These are phyloP conservation scores for Candida germanica DNA, from an alignment of 805 yeast genomes.

Conservation along the genomic window DNA sequence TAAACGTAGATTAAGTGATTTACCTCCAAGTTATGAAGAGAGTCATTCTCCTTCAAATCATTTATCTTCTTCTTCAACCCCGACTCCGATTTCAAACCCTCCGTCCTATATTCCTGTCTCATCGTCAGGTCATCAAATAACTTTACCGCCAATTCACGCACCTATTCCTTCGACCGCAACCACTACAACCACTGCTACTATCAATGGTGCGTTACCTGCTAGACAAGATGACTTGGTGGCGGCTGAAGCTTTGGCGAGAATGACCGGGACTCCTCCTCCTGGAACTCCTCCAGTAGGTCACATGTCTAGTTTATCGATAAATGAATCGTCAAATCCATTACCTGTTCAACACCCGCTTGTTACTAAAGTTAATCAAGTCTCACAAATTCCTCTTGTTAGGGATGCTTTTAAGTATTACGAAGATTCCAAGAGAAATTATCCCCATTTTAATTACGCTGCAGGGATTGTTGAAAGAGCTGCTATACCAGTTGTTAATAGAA, in stretches of 20 bases:
- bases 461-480: slow-evolving; percentile 58
- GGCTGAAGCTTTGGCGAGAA: slow-evolving; percentile 41
- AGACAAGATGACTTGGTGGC: slow-evolving; percentile 14
- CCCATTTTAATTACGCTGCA: slow-evolving; percentile 57
- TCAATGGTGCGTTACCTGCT: not conserved
- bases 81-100: not conserved
- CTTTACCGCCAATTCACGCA: slow-evolving; percentile 7
- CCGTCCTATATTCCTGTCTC: not conserved
- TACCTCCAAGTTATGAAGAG: slow-evolving; percentile 10
- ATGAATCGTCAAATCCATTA: slow-evolving; percentile 3
- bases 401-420: slow-evolving; percentile 50
- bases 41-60: not conserved
- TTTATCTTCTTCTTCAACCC: not conserved
- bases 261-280: slow-evolving; percentile 20
- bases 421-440: slow-evolving; percentile 42
- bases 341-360: slow-evolving; percentile 34
- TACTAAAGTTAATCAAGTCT: slow-evolving; percentile 34
- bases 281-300: slow-evolving; percentile 10
- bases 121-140: slow-evolving; percentile 1
- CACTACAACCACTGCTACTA: not conserved
- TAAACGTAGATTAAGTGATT: slow-evolving; percentile 11
- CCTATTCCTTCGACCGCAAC: not conserved
- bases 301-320: slow-evolving; percentile 8
- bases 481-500: slow-evolving; percentile 48
- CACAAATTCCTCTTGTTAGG: slow-evolving; percentile 41